Conservation (phyloP, 1,284 basidiomycete species). For the Limonomyces culmigenus region DNA sequence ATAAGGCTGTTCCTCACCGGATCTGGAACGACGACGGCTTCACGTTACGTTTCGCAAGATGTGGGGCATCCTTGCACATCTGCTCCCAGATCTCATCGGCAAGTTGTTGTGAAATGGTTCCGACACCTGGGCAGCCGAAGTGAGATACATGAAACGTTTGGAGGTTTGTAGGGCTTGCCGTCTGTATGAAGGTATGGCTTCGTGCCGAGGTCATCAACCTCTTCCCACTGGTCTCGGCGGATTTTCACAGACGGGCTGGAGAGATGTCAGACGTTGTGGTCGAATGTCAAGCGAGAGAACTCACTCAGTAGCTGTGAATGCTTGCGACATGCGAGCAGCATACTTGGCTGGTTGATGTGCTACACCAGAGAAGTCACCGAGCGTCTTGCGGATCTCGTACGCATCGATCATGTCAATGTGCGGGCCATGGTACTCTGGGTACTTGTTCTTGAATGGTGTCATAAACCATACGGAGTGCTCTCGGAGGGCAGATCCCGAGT, state of each 20-base stretch:
- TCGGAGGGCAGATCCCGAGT: constrained; percentile 52
- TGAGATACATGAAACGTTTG: not conserved
- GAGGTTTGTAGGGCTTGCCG: not conserved
- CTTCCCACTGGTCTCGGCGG: constrained; percentile 35
- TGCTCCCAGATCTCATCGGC: constrained; percentile 38
- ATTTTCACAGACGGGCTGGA: constrained; percentile 42
- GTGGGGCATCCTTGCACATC: constrained; percentile 26
- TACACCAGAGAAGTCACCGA: constrained; percentile 49
- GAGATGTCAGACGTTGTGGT: not conserved
- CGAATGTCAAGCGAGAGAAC: not conserved
- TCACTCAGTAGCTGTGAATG: constrained; percentile 69
- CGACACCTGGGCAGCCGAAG: constrained; percentile 45
- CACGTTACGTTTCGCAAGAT: constrained; percentile 16
- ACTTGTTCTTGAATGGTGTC: constrained; percentile 32
- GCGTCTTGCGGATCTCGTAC: constrained; percentile 33
- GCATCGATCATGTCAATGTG: constrained; percentile 22
- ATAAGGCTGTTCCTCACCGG: not conserved
- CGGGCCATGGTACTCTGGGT: constrained; percentile 11
- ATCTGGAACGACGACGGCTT: constrained; percentile 38
- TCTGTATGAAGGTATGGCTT: constrained; percentile 17
- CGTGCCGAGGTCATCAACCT: constrained; percentile 32
- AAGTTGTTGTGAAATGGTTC: constrained; percentile 50
- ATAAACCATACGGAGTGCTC: constrained; percentile 70
- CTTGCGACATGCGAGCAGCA: constrained; percentile 67
- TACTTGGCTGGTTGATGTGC: constrained; percentile 54